Conservation (phyloP, 1,139 yeast genomes). For the Blastobotrys buckinghamii region DNA sequence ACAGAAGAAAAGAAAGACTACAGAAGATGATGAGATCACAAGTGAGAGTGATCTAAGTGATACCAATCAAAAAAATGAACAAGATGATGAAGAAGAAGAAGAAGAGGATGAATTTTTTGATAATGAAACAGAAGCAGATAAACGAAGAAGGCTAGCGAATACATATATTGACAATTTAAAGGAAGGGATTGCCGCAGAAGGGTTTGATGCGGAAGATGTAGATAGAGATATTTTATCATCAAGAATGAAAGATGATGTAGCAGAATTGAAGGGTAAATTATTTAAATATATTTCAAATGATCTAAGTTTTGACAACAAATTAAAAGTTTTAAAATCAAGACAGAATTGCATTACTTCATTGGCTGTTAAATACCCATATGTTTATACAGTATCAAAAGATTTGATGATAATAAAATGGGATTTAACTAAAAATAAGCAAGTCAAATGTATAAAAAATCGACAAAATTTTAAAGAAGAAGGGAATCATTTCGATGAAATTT, state of each 20-base stretch:
- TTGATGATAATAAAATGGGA: slow-evolving; percentile 77
- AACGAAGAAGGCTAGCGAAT: slow-evolving; percentile 88
- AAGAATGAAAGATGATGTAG: slow-evolving; percentile 81
- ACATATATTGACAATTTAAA: slow-evolving; percentile 81
- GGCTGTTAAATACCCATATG: slow-evolving; percentile 49
- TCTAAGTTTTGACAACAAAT: slow-evolving; percentile 13
- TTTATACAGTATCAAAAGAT: slow-evolving; percentile 83
- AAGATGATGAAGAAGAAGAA: slow-evolving; percentile 20
- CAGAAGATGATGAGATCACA: slow-evolving; percentile 30
- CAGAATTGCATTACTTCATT: slow-evolving; percentile 27
- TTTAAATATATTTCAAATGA: slow-evolving; percentile 52
- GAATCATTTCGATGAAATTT: slow-evolving; percentile 73
- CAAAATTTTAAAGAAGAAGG: slow-evolving; percentile 30
- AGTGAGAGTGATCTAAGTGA: slow-evolving; percentile 22
- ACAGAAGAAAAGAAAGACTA: slow-evolving; percentile 4
- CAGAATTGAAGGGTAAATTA: slow-evolving; percentile 78
- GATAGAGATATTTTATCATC: slow-evolving; percentile 80
- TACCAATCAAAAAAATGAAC: slow-evolving; percentile 14
- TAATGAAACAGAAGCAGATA: slow-evolving; percentile 83
- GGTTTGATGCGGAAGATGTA: slow-evolving; percentile 86
- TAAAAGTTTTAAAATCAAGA: slow-evolving; percentile 14
- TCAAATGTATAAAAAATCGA: slow-evolving; percentile 60
- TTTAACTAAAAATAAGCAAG: slow-evolving; percentile 43
- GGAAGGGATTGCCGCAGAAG: slow-evolving; percentile 43
- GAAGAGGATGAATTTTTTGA: slow-evolving; percentile 36